Percentiles rank a stretch among this genome's conserved stretches.
These are phyloP conservation scores for Ambrosia hybrid DNA, from an alignment of 140 eudicot genomes.

Conservation along the genomic window DNA sequence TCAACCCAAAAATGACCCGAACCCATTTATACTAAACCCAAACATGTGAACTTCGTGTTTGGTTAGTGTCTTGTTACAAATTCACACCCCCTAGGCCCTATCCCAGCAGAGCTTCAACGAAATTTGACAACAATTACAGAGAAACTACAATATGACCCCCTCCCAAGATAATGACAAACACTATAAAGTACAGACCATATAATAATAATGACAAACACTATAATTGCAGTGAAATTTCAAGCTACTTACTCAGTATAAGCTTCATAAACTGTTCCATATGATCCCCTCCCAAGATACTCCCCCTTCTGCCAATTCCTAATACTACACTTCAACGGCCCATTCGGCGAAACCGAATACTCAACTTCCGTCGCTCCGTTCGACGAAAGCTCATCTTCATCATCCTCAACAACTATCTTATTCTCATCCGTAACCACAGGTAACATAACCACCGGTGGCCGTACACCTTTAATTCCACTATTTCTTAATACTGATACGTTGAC, in stretches of 20 bases:
- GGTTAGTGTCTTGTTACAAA: too few species aligned
- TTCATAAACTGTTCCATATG: slow-evolving; percentile 90
- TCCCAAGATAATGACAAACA: too few species aligned
- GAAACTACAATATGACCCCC: background rate
- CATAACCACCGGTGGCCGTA: slow-evolving; percentile 61
- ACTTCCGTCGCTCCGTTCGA: slow-evolving; percentile 58
- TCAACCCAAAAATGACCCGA: background rate
- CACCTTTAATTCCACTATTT: slow-evolving; percentile 48
- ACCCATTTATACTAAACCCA: background rate
- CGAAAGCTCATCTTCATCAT: slow-evolving; percentile 49
- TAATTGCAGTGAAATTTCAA: background rate
- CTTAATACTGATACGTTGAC: background rate
- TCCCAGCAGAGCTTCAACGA: background rate
- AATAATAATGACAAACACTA: background rate
- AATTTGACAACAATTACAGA: slow-evolving; percentile 3
- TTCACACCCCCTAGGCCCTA: too few species aligned
- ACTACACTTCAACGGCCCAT: slow-evolving; percentile 41
- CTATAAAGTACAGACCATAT: slow-evolving; percentile 4
- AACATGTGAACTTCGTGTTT: too few species aligned
- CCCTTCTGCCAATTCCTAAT: slow-evolving; percentile 75
- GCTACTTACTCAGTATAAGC: slow-evolving; percentile 66
- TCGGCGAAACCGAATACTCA: slow-evolving; percentile 50
- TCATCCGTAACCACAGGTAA: slow-evolving; percentile 41
- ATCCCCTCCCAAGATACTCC: slow-evolving; percentile 77
- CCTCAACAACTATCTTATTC: background rate